Evolutionary conservation across 805 yeast species (phyloP).

Genomic region (Saccharomyces jurei): DNA sequence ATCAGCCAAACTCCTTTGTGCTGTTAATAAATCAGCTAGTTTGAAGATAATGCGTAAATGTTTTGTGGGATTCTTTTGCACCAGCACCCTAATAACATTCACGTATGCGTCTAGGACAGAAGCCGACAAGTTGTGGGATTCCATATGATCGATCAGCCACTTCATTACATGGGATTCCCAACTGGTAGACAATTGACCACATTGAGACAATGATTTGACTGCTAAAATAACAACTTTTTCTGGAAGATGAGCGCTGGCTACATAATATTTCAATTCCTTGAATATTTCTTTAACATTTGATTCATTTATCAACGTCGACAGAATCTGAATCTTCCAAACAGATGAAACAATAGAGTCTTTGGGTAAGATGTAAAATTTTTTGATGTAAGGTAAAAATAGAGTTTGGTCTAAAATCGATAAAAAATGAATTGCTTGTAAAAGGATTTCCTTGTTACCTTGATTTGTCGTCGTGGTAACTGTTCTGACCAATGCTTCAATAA

Average conservation of each 20-base stretch:
- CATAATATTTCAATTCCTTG: constrained; percentile 57
- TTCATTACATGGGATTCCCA: constrained; percentile 49
- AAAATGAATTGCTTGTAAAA: constrained; percentile 41
- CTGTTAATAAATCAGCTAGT: constrained; percentile 34
- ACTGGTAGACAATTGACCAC: constrained; percentile 42
- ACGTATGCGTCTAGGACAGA: constrained; percentile 53
- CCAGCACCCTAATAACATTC: constrained; percentile 61
- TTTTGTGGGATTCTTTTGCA: constrained; percentile 51
- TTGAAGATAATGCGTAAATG: constrained; percentile 50
- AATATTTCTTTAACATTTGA: constrained; percentile 44
- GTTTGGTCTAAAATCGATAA: constrained; percentile 30
- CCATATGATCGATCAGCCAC: constrained; percentile 53
- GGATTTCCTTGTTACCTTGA: constrained; percentile 29
- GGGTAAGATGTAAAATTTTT: constrained; percentile 49
- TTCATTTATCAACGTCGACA: constrained; percentile 51
- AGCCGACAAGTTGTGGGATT: constrained; percentile 19
- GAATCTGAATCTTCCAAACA: constrained; percentile 49
- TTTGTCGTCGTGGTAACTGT: constrained; percentile 30
- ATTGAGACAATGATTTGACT: constrained; percentile 53
- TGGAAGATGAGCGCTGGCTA: constrained; percentile 25
- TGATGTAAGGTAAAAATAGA: constrained; percentile 32
- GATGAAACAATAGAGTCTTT: constrained; percentile 40
- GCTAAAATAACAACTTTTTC: constrained; percentile 36
- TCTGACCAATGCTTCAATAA: constrained; percentile 46
- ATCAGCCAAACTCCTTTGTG: constrained; percentile 23